Conservation (phyloP, 1,139 yeast genomes). For the Candida gigantensis region DNA sequence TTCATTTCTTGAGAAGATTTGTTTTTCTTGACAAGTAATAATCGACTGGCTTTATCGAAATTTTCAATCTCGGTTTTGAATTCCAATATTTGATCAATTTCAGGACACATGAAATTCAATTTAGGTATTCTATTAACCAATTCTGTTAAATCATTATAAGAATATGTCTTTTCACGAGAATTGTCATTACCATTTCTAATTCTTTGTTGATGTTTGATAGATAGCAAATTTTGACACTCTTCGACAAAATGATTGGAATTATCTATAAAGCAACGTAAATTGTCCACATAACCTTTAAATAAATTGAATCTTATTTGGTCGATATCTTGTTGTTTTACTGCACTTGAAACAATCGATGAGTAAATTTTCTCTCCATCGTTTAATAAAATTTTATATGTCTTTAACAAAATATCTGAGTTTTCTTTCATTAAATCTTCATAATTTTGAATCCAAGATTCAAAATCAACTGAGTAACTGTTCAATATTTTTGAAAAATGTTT, state of each 20-base stretch:
- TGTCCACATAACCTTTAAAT: slow-evolving; percentile 28
- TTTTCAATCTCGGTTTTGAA: slow-evolving; percentile 54
- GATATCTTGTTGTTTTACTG: slow-evolving; percentile 17
- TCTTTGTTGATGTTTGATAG: slow-evolving; percentile 54
- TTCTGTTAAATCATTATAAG: slow-evolving; percentile 21
- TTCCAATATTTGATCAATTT: slow-evolving; percentile 59
- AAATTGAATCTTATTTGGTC: slow-evolving; percentile 19
- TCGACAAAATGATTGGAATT: slow-evolving; percentile 55
- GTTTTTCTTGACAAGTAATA: slow-evolving; percentile 29
- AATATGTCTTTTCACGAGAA: slow-evolving; percentile 6
- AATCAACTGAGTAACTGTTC: slow-evolving; percentile 42
- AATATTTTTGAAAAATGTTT: slow-evolving; percentile 34
- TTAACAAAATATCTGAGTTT: slow-evolving; percentile 49
- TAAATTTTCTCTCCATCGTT: slow-evolving; percentile 59
- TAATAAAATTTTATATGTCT: slow-evolving; percentile 44
- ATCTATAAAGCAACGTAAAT: slow-evolving; percentile 45
- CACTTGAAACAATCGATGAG: slow-evolving; percentile 26
- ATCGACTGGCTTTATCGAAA: slow-evolving; percentile 52
- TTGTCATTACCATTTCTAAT: slow-evolving; percentile 30
- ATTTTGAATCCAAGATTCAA: slow-evolving; percentile 52
- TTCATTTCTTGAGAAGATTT: slow-evolving; percentile 41
- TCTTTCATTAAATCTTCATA: slow-evolving; percentile 43
- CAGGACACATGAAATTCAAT: slow-evolving; percentile 55
- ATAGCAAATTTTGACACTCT: slow-evolving; percentile 53
- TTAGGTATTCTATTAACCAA: slow-evolving; percentile 51